Evolutionary conservation across 179 eudicot species (phyloP).

Genomic region (Spergularia azorica): DNA sequence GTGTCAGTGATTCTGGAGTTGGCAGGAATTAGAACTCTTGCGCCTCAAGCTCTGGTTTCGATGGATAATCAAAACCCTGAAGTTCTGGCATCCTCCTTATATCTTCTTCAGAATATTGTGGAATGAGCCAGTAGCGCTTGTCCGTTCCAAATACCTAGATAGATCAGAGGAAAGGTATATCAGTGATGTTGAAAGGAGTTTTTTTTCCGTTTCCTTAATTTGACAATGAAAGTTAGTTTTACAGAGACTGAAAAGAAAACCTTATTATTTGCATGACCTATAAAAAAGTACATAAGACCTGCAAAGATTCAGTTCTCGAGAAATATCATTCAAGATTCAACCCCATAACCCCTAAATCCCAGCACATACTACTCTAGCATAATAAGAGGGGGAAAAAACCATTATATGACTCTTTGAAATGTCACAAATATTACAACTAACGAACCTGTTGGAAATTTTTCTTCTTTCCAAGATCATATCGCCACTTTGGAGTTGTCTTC

Average conservation of each 20-base stretch:
- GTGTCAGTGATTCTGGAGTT: constrained; percentile 19
- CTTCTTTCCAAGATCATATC: constrained; percentile 89
- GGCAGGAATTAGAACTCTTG: constrained; percentile 47
- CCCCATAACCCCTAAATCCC: no score
- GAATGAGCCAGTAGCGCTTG: constrained; percentile 73
- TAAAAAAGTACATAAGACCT: no score
- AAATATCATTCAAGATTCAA: no score
- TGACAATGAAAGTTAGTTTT: neutral
- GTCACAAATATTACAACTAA: neutral
- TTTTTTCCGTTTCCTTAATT: no score
- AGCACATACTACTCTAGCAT: no score
- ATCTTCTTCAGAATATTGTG: constrained; percentile 86
- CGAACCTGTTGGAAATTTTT: constrained; percentile 93
- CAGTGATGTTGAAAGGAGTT: no score
- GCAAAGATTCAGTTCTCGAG: no score
- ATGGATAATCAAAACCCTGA: constrained; percentile 89
- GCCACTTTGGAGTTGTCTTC: constrained; percentile 87
- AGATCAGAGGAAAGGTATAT: neutral
- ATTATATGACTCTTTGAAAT: no score
- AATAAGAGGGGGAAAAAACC: no score
- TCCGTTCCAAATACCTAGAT: constrained; percentile 85
- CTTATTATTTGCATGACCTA: neutral
- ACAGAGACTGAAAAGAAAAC: neutral
- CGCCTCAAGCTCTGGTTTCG: constrained; percentile 70
- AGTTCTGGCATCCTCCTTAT: constrained; percentile 81